These are phyloP conservation scores for Pestalotiopsis sp. DNA, from an alignment of 2,329 filamentous ascomycete genomes.

Conservation along the genomic window DNA sequence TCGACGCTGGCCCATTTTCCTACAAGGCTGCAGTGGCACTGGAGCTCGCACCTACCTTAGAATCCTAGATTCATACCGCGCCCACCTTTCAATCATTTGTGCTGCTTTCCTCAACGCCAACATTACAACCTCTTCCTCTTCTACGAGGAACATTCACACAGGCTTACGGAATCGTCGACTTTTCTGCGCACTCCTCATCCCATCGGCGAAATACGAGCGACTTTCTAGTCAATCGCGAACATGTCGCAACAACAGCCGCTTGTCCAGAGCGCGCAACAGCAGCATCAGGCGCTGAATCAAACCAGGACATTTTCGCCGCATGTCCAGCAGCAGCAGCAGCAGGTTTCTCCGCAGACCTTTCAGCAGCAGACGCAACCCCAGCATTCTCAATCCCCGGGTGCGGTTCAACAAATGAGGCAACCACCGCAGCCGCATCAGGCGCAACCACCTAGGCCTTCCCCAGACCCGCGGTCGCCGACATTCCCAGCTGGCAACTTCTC, in stretches of 20 bases:
- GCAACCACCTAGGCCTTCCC: not conserved
- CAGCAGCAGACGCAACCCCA: not conserved
- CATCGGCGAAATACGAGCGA: not conserved
- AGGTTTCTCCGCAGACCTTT: not conserved
- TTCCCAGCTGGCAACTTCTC: conserved; percentile 4
- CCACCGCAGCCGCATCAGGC: conserved; percentile 1
- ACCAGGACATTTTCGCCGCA: not conserved
- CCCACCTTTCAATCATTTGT: too few species aligned
- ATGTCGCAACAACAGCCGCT: conserved; percentile 30
- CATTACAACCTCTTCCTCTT: too few species aligned
- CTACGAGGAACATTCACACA: too few species aligned
- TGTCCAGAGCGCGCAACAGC: conserved; percentile 33
- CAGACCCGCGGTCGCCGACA: not conserved
- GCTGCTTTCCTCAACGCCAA: too few species aligned
- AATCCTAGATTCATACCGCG: too few species aligned
- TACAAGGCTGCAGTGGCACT: too few species aligned
- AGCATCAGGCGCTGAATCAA: not conserved
- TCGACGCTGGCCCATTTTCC: too few species aligned
- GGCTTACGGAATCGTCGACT: not conserved
- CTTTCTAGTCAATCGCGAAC: conserved; percentile 7
- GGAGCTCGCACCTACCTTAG: too few species aligned
- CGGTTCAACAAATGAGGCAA: conserved; percentile 1
- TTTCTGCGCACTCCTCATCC: not conserved
- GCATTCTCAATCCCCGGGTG: not conserved
- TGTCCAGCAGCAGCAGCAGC: conserved; percentile 2